phyloP scores from a whole-genome alignment of 495 filamentous ascomycete genomes.

The Talaromyces stipitatus region DNA sequence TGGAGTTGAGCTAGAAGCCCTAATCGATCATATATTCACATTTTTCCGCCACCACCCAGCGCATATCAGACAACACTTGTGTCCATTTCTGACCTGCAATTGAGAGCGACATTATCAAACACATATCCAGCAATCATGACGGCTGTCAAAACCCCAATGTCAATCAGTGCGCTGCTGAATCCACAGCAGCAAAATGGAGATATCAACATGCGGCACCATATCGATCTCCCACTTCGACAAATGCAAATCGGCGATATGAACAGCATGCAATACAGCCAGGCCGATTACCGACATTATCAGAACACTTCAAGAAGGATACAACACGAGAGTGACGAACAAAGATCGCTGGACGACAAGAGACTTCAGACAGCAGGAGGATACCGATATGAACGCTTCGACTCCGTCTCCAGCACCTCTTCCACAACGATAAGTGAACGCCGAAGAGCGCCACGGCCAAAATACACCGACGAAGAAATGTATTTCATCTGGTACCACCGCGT shows the following conservation, averaged over 20 bases:
- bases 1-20: background rate
- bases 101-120: background rate
- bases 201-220: background rate
- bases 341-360: background rate
- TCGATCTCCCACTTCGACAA: background rate
- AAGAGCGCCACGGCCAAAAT: conserved; percentile 40
- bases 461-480: conserved; percentile 45
- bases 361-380: background rate
- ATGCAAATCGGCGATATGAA: background rate
- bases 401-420: conserved; percentile 36
- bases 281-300: background rate
- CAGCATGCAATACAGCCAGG: background rate
- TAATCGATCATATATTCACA: background rate
- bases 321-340: background rate
- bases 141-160: conserved; percentile 6
- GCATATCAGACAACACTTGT: background rate
- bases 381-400: conserved; percentile 29
- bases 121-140: background rate
- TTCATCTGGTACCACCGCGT: conserved; percentile 52
- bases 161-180: conserved; percentile 6
- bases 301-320: background rate
- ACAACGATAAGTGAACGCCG: conserved; percentile 26
- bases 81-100: background rate
- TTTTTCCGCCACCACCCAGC: background rate
- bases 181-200: conserved; percentile 4